Percentiles rank a stretch among this genome's conserved stretches.
Evolutionary conservation across 2,329 filamentous ascomycete species (phyloP).

Genomic region (Fusarium agapanthi): DNA sequence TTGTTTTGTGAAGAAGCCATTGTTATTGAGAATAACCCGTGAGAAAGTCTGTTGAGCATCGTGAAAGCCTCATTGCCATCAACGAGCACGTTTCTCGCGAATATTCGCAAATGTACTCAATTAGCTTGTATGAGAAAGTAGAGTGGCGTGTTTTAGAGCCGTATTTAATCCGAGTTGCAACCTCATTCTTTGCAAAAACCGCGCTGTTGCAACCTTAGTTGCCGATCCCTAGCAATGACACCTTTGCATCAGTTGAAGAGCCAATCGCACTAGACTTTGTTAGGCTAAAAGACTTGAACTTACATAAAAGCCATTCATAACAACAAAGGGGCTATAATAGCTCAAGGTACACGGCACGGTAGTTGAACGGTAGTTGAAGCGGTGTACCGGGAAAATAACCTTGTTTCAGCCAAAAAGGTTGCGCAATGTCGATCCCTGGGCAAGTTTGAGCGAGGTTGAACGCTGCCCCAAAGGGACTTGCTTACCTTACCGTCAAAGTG

Average conservation of each 20-base stretch:
- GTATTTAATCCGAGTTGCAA: background rate
- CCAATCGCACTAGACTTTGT: background rate
- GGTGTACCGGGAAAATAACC: background rate
- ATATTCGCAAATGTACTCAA: slow-evolving; percentile 15
- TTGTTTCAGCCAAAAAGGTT: slow-evolving; percentile 19
- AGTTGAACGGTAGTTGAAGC: slow-evolving; percentile 2
- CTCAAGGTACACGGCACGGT: background rate
- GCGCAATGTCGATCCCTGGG: slow-evolving; percentile 9
- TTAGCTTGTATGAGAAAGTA: background rate
- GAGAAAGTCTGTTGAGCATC: background rate
- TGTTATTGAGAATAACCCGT: background rate
- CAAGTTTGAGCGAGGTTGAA: background rate
- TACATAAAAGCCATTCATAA: background rate
- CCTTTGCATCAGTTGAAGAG: background rate
- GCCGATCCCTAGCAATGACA: background rate
- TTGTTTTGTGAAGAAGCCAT: background rate
- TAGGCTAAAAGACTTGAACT: background rate
- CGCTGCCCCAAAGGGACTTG: background rate
- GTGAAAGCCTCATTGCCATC: background rate
- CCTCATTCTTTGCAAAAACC: background rate
- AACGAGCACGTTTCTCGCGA: background rate
- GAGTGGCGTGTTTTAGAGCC: background rate
- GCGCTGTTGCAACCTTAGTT: background rate
- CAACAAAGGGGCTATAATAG: background rate
- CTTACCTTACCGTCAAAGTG: background rate